Conservation (phyloP, 345 rosid genomes). For the Raphanus sativus region DNA sequence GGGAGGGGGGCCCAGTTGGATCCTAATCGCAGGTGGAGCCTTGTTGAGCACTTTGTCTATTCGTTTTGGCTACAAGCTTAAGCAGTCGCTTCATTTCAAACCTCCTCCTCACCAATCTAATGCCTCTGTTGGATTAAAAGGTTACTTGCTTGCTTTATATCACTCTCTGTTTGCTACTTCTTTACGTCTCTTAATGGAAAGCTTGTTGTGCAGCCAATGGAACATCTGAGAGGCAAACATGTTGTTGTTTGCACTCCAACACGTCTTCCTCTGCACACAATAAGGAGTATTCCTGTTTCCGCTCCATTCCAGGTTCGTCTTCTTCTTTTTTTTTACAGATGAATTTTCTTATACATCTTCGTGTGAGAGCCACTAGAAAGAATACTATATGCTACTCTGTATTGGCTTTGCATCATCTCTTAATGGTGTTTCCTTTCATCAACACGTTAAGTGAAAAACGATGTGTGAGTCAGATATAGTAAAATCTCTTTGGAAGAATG, state of each 20-base stretch:
- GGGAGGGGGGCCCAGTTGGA: slow-evolving; percentile 88
- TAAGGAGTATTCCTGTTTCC: slow-evolving; percentile 30
- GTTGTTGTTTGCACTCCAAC: slow-evolving; percentile 34
- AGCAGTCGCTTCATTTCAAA: slow-evolving; percentile 65
- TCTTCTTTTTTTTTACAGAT: background rate
- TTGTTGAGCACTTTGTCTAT: slow-evolving; percentile 88
- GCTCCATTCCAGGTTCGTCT: slow-evolving; percentile 33
- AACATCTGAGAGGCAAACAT: slow-evolving; percentile 25
- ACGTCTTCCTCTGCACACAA: slow-evolving; percentile 21
- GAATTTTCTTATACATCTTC: background rate
- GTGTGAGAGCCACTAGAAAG: background rate
- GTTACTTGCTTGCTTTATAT: slow-evolving; percentile 26
- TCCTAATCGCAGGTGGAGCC: slow-evolving; percentile 92
- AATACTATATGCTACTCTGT: background rate
- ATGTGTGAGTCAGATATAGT: background rate
- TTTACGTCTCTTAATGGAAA: background rate
- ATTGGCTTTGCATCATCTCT: background rate
- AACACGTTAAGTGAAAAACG: background rate
- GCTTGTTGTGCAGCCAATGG: slow-evolving; percentile 34
- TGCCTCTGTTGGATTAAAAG: slow-evolving; percentile 48
- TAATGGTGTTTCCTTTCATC: background rate
- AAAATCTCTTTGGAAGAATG: background rate
- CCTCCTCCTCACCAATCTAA: slow-evolving; percentile 37
- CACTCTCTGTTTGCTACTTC: background rate
- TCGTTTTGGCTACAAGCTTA: slow-evolving; percentile 90